These are phyloP conservation scores for Penicillium pancosmium DNA, from an alignment of 495 filamentous ascomycete species.

Conservation along the genomic window DNA sequence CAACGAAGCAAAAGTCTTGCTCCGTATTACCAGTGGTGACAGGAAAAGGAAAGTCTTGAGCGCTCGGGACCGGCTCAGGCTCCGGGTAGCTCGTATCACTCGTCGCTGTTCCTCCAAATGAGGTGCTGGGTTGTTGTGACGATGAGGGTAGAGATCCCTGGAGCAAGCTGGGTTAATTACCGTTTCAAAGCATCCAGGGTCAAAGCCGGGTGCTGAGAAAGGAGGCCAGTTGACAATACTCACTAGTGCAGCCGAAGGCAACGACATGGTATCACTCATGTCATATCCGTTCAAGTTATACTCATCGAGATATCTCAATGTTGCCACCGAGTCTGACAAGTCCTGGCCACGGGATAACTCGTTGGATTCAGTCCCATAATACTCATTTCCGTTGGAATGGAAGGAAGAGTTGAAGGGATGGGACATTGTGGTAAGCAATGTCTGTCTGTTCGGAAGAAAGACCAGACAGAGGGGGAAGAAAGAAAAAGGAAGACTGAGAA, in stretches of 20 bases:
- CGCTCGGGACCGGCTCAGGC: background rate
- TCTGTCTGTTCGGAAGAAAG: background rate
- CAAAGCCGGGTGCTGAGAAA: background rate
- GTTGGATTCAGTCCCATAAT: background rate
- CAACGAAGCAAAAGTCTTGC: background rate
- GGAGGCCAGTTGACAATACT: background rate
- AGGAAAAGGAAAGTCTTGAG: background rate
- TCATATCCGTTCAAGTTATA: background rate
- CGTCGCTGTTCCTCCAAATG: background rate
- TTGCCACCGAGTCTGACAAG: background rate
- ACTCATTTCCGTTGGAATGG: background rate
- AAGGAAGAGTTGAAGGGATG: background rate
- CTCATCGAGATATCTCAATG: background rate
- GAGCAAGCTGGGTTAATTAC: background rate
- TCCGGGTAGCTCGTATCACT: background rate
- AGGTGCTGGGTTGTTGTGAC: background rate
- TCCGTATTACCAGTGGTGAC: background rate
- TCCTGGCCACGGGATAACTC: background rate
- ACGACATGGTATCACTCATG: background rate
- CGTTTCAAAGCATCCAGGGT: background rate
- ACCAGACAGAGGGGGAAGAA: background rate
- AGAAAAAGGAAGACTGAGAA: background rate
- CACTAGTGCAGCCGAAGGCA: background rate
- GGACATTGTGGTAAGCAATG: background rate
- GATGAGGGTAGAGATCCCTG: background rate